Percentiles rank a stretch among this genome's conserved stretches.
phyloP scores from a whole-genome alignment of 1,284 basidiomycete genomes.

The Pascua sp. region DNA sequence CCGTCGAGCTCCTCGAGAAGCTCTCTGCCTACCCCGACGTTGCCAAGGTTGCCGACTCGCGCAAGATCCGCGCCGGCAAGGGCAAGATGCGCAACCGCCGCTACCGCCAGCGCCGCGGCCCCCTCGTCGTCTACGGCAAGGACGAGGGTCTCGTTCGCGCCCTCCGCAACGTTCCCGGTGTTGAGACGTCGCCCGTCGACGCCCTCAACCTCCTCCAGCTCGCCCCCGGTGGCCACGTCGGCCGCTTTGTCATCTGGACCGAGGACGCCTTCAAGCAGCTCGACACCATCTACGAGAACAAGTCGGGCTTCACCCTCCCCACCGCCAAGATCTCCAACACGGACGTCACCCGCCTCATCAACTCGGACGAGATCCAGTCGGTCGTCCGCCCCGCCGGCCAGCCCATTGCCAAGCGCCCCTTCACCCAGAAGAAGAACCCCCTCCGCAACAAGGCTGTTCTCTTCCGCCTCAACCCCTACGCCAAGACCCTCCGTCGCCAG shows the following conservation, averaged over 20 bases:
- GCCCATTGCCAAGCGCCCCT: slow-evolving; percentile 61
- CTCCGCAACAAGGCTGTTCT: slow-evolving; percentile 92
- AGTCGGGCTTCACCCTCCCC: slow-evolving; percentile 92
- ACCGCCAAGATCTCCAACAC: slow-evolving; percentile 95
- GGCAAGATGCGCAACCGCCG: slow-evolving; percentile 97
- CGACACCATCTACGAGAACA: slow-evolving; percentile 91
- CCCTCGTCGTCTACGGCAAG: slow-evolving; percentile 95
- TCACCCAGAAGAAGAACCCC: slow-evolving; percentile 99
- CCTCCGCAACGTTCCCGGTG: slow-evolving; percentile 98
- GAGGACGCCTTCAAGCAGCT: slow-evolving; percentile 89
- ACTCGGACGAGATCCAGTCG: slow-evolving; percentile 94
- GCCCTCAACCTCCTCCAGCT: slow-evolving; percentile 97
- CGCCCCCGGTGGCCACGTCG: slow-evolving; percentile 98
- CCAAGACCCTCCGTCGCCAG: slow-evolving; percentile 85
- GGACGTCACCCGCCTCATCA: slow-evolving; percentile 96
- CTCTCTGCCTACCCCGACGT: slow-evolving; percentile 91
- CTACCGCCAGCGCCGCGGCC: slow-evolving; percentile 95
- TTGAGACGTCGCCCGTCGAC: slow-evolving; percentile 93
- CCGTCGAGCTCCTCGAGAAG: slow-evolving; percentile 87
- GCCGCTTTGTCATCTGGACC: slow-evolving; percentile 99
- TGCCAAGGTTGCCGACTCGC: slow-evolving; percentile 94
- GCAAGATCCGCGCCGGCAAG: slow-evolving; percentile 94
- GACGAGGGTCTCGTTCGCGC: slow-evolving; percentile 97
- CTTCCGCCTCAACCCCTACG: slow-evolving; percentile 99
- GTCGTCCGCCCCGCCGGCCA: slow-evolving; percentile 74